Evolutionary conservation across 768 basidiomycete genomes (phyloP), one percentile per base, ranked within the genome.

Genomic region (Amylocystis lapponica): DNA sequence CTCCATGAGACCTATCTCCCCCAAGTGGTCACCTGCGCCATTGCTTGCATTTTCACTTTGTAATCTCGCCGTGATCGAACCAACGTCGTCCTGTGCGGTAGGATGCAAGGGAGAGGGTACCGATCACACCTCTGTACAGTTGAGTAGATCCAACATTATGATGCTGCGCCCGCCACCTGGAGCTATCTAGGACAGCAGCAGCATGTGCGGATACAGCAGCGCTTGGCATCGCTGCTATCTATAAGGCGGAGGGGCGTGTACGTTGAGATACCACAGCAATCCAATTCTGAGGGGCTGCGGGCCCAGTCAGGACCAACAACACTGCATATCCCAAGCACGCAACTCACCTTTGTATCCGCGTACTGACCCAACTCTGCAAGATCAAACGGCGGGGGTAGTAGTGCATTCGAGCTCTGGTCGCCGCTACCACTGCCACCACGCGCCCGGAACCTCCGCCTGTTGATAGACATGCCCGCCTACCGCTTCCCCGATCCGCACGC

Each of bases 241-340:
- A 61, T 82, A 92, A 0, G 86, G 86, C 17, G 83, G 79, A 4
- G 76, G 58, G 0, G 85, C 83, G 55, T 96, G 93, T 0, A 95
- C 93, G 44, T 96, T 95, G 41, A 96, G 77, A 58, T 92, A 96
- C 84, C 89, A 95, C 1, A 96, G 65, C 12, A 81, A 68, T 12
- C 93, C 93, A 30, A 89, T 85, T 45, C 88, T 83, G 11, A 89
- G 68, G 4, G 92, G 91, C 93, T 95, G 56, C n/a, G 53, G 47
- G 29, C 11, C 12, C 4, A n/a, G n/a, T n/a, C n/a, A n/a, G n/a
- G n/a, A n/a, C n/a, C n/a, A n/a, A n/a, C n/a, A n/a, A n/a, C n/a
- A n/a, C n/a, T n/a, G n/a, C n/a, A n/a, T n/a, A n/a, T n/a, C n/a
- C n/a, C n/a, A n/a, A n/a, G n/a, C n/a, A n/a, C n/a, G n/a, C n/a